A percentile compares a stretch with the other conserved stretches of the same genome.
Evolutionary conservation across 2,329 filamentous ascomycete species (phyloP).

Genomic region (Venturia nashicola): DNA sequence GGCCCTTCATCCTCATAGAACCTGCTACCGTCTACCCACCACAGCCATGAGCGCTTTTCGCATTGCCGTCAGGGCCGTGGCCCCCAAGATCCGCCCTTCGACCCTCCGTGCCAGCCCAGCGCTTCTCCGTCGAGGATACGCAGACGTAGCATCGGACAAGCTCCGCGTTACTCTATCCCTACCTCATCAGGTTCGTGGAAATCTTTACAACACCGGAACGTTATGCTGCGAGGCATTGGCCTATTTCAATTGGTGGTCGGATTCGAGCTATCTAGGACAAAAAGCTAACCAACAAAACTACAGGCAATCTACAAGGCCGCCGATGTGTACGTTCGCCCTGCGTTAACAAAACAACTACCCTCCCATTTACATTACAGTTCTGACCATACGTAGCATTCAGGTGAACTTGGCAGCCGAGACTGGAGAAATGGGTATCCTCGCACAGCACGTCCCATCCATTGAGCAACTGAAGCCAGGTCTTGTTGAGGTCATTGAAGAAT

Average conservation of each 20-base stretch:
- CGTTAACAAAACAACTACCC: conserved; percentile 10
- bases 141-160: conserved; percentile 42
- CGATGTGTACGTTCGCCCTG: conserved; percentile 49
- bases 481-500: conserved; percentile 91
- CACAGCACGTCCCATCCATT: conserved; percentile 96
- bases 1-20: not conserved
- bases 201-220: not conserved
- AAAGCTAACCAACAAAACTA: conserved; percentile 17
- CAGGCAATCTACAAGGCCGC: conserved; percentile 59
- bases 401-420: conserved; percentile 98
- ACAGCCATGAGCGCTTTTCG: conserved; percentile 80
- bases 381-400: conserved; percentile 57
- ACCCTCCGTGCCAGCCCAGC: conserved; percentile 47
- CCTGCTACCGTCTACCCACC: not conserved
- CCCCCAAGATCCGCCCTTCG: conserved; percentile 70
- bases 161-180: conserved; percentile 98
- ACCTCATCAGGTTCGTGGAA: conserved; percentile 80
- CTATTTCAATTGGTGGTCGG: not conserved
- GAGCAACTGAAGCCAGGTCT: conserved; percentile 97
- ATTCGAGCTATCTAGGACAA: not conserved
- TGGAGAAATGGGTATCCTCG: conserved; percentile 98
- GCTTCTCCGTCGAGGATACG: conserved; percentile 77
- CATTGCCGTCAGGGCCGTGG: conserved; percentile 61
- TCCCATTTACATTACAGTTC: conserved; percentile 14
- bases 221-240: not conserved